phyloP scores from a whole-genome alignment of 2,329 filamentous ascomycete genomes.

The Fusarium sp. region DNA sequence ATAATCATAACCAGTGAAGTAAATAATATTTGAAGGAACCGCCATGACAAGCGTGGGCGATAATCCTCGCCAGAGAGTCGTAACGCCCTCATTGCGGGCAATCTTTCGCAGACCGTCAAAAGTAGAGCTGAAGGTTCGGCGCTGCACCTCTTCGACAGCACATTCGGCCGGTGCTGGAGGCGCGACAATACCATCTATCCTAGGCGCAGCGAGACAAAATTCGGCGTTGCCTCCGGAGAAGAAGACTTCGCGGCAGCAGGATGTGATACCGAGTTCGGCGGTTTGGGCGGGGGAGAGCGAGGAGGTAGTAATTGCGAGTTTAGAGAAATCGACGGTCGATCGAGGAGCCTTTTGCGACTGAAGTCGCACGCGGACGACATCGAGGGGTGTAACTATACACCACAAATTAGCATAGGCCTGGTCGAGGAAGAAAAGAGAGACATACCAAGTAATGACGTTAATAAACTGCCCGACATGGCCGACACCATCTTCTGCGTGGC shows the following conservation, averaged over 20 bases:
- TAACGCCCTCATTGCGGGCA: slow-evolving; percentile 87
- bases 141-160: slow-evolving; percentile 86
- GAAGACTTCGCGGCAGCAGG: slow-evolving; percentile 97
- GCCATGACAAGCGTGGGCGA: slow-evolving; percentile 96
- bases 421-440: neutral
- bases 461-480: slow-evolving; percentile 86
- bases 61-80: slow-evolving; percentile 89
- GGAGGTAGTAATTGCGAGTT: slow-evolving; percentile 63
- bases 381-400: slow-evolving; percentile 83
- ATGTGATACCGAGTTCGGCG: slow-evolving; percentile 86
- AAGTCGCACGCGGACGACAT: slow-evolving; percentile 93
- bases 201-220: slow-evolving; percentile 78
- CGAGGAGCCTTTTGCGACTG: slow-evolving; percentile 77
- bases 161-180: slow-evolving; percentile 70
- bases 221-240: slow-evolving; percentile 89
- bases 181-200: slow-evolving; percentile 56
- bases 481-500: slow-evolving; percentile 93
- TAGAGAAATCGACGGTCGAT: slow-evolving; percentile 63
- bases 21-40: slow-evolving; percentile 95
- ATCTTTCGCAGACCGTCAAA: slow-evolving; percentile 94
- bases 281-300: slow-evolving; percentile 76
- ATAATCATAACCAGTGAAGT: slow-evolving; percentile 98
- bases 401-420: slow-evolving; percentile 5
- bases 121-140: slow-evolving; percentile 86
- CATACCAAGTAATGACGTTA: slow-evolving; percentile 89